Evolutionary conservation across 2,329 filamentous ascomycete species (phyloP), one percentile per base, ranked within the genome.

Genomic region (Mycosphaerella sp.): DNA sequence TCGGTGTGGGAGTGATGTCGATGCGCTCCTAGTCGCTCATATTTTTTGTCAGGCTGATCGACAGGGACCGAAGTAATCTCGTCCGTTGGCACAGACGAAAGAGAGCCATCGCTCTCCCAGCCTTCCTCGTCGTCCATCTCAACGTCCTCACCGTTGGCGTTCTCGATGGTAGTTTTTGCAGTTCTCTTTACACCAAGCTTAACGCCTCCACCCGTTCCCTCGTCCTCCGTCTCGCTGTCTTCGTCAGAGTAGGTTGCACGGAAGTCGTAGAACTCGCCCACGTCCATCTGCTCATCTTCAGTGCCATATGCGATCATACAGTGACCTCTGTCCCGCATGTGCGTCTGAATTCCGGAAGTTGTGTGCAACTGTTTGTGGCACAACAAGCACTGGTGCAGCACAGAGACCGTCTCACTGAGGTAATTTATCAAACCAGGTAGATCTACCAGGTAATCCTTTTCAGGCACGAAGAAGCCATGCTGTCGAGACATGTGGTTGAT

Each of bases 211-310:
- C 65, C 67, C 21, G 67, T 55, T 21, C 73, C 76, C 39, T 75
- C 73, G 29, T 70, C 69, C n/a, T 84, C 82, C 5, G 82, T 80
- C 1, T 80, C 82, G 12, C 81, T 76, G 6, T 79, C 77, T 9
- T 79, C 82, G 65, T 97, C 93, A 0, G 90, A 93, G 70, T 98
- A 98, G 1, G 93, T 95, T 73, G 87, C 88, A 61, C 88, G 82
- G 79, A 98, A 98, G 69, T 98, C 93, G 72, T 98, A 98, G 71
- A 89, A 96, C 61, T 97, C 89, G 53, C 93, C 93, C 66, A 98
- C 89, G 53, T 95, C 89, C 31, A 97, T 80, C 74, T 96, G 89
- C 67, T 97, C 90, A 36, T 87, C 85, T 68, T 96, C 89, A 0
- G 84, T 86, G 48, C 85, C 84, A 70, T 92, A 98, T 0, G 89